phyloP scores from a whole-genome alignment of 2,329 filamentous ascomycete genomes.

The Diaporthe sp. region DNA sequence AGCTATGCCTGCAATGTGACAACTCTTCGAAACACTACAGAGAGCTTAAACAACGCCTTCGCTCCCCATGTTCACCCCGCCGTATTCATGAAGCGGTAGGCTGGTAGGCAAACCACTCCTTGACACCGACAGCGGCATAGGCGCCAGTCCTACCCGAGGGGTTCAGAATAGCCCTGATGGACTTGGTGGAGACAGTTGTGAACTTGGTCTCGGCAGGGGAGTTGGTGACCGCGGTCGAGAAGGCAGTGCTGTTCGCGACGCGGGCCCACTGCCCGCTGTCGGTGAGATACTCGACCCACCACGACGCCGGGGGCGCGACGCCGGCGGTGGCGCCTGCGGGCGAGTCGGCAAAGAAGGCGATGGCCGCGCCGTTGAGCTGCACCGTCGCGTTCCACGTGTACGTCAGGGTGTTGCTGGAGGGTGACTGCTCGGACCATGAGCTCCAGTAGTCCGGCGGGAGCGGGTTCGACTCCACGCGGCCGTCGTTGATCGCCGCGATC shows the following conservation, averaged over 20 bases:
- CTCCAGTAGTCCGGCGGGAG: conserved; percentile 56
- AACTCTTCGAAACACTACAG: neutral
- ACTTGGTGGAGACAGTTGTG: conserved; percentile 46
- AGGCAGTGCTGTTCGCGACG: conserved; percentile 45
- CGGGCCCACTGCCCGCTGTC: conserved; percentile 44
- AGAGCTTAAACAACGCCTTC: neutral
- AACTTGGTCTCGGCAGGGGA: conserved; percentile 49
- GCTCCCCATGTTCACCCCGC: too few relatives aligned
- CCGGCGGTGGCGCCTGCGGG: conserved; percentile 49
- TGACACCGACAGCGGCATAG: conserved; percentile 47
- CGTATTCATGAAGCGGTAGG: conserved; percentile 10
- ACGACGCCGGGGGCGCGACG: conserved; percentile 49
- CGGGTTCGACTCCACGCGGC: conserved; percentile 48
- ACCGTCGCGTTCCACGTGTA: conserved; percentile 50
- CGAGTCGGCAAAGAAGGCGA: conserved; percentile 52
- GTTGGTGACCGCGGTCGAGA: conserved; percentile 47
- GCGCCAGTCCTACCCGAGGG: conserved; percentile 44
- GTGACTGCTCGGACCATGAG: conserved; percentile 51
- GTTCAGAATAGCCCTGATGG: conserved; percentile 44
- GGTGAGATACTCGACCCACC: conserved; percentile 48
- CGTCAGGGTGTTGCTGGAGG: conserved; percentile 49
- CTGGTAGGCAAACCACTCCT: conserved; percentile 47
- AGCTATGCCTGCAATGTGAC: neutral
- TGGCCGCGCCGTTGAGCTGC: conserved; percentile 48
- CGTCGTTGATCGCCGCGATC: conserved; percentile 53